Conservation (phyloP, 1,284 basidiomycete species). For the Amylostereum chailletii region DNA sequence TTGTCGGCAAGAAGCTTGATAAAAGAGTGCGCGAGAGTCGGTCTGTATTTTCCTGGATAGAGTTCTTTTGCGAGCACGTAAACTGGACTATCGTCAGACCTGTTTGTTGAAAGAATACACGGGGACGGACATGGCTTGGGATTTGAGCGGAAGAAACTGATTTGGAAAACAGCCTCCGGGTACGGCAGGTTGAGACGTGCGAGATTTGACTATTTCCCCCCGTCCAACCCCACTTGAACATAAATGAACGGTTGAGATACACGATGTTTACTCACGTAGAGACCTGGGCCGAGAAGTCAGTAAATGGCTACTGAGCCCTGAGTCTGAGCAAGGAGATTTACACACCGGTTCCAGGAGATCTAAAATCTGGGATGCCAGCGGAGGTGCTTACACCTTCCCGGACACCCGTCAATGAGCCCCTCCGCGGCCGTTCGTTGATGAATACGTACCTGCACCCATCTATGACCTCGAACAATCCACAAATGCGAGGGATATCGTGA, state of each 20-base stretch:
- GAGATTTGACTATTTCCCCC: conserved; percentile 52
- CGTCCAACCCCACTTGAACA: too few relatives aligned
- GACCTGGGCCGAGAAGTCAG: conserved; percentile 26
- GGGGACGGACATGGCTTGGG: conserved; percentile 58
- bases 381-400: conserved; percentile 63
- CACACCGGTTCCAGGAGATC: conserved; percentile 66
- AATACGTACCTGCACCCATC: conserved; percentile 18
- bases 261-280: conserved; percentile 37
- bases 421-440: background rate
- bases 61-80: conserved; percentile 87
- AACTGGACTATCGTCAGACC: conserved; percentile 34
- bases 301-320: background rate
- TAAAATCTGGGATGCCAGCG: conserved; percentile 76
- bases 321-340: background rate
- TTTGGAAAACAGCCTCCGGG: conserved; percentile 78
- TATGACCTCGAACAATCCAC: conserved; percentile 1
- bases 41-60: conserved; percentile 81
- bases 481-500: background rate
- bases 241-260: too few relatives aligned
- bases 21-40: conserved; percentile 88
- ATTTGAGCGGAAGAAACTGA: conserved; percentile 63
- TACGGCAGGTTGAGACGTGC: conserved; percentile 65
- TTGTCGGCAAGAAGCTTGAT: conserved; percentile 68
- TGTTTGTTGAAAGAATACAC: background rate
- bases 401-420: background rate